Evolutionary conservation across 768 basidiomycete genomes (phyloP).

Genomic region (Artomyces pyxidatus): DNA sequence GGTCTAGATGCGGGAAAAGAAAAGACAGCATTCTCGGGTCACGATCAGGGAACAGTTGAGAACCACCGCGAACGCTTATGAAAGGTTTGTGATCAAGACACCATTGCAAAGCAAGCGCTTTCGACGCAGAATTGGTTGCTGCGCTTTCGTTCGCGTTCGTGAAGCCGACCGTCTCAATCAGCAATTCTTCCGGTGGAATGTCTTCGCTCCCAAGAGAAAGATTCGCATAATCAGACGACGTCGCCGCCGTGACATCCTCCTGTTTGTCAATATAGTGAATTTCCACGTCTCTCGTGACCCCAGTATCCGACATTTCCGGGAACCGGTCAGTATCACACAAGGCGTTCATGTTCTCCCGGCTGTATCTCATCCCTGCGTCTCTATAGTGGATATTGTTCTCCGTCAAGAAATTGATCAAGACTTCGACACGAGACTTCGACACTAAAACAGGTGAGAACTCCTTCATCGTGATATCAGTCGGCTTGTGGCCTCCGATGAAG

Average conservation of each 20-base stretch:
- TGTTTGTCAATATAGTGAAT: neutral
- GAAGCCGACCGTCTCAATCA: neutral
- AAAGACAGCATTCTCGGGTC: constrained; percentile 31
- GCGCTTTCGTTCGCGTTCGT: neutral
- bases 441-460: neutral
- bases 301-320: neutral
- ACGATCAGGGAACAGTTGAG: neutral
- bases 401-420: neutral
- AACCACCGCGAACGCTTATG: neutral
- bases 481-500: neutral
- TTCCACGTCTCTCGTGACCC: neutral
- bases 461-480: neutral
- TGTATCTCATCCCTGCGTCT: neutral
- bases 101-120: neutral
- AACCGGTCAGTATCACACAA: neutral
- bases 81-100: neutral
- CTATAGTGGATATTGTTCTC: neutral
- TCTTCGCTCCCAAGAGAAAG: too few species aligned
- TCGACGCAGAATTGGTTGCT: neutral
- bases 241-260: neutral
- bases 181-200: neutral
- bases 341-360: neutral
- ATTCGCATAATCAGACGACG: neutral
- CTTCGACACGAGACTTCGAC: neutral
- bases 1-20: constrained; percentile 36